phyloP scores from a whole-genome alignment of 148 eudicot species.

The Dysphania ambrosioides region DNA sequence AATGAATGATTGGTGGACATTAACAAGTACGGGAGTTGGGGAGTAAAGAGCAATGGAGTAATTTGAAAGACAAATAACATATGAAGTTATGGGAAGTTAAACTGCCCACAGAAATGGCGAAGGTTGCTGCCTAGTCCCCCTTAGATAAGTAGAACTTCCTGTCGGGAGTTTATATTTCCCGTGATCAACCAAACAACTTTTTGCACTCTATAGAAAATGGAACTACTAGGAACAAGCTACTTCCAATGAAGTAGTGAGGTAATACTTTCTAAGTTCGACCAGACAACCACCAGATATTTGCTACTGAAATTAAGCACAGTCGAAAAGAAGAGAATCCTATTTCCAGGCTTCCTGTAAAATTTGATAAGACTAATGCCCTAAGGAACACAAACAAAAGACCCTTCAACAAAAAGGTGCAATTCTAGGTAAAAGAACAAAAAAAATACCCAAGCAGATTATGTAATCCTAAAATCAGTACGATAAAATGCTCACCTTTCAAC shows the following conservation, averaged over 20 bases:
- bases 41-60: background rate
- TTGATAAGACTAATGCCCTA: background rate
- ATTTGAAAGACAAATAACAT: background rate
- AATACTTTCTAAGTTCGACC: background rate
- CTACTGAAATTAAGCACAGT: background rate
- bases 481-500: constrained; percentile 41
- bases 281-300: background rate
- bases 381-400: background rate
- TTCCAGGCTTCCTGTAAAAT: background rate
- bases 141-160: background rate
- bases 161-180: background rate
- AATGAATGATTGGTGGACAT: background rate
- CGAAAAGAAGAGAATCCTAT: background rate
- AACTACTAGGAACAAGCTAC: background rate
- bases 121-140: background rate
- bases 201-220: background rate
- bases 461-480: background rate
- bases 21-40: too few species aligned
- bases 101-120: background rate
- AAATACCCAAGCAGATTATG: background rate
- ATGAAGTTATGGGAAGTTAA: background rate
- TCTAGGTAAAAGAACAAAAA: background rate
- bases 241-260: too few species aligned
- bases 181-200: background rate
- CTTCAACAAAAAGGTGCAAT: background rate